phyloP scores from a whole-genome alignment of 73 alveolate species.

The Urostyla sp. region DNA sequence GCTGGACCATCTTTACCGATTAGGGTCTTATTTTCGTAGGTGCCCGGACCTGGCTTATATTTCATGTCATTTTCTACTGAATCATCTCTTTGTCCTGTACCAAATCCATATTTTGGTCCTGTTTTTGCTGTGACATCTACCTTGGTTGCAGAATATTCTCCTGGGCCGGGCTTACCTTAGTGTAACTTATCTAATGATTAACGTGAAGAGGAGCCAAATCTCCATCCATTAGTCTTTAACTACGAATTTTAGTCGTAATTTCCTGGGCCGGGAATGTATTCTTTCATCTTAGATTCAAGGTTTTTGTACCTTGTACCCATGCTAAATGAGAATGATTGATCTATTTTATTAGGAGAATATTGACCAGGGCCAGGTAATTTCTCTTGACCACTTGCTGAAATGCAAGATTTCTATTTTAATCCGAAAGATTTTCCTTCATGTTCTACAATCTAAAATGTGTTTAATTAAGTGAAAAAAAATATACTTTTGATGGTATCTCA shows the following conservation, averaged over 20 bases:
- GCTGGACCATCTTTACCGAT: conserved; percentile 53
- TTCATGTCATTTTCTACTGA: background rate
- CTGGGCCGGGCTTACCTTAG: conserved; percentile 66
- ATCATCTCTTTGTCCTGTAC: conserved; percentile 31
- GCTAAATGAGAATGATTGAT: background rate
- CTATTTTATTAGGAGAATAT: conserved; percentile 16
- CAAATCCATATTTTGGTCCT: conserved; percentile 43
- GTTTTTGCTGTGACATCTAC: background rate
- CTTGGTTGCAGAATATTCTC: conserved; percentile 29
- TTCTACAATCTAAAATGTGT: background rate
- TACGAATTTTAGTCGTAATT: background rate
- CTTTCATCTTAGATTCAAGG: conserved; percentile 29
- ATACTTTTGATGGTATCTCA: conserved; percentile 11
- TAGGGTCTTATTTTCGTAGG: background rate
- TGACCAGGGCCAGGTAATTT: conserved; percentile 48
- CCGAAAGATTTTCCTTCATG: conserved; percentile 1
- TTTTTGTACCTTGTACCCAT: conserved; percentile 37
- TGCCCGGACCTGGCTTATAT: conserved; percentile 55
- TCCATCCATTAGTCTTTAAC: background rate
- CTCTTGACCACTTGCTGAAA: background rate
- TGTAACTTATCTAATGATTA: background rate
- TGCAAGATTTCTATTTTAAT: background rate
- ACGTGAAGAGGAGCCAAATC: conserved; percentile 13
- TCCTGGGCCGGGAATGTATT: conserved; percentile 50
- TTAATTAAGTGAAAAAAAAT: background rate